A percentile compares a stretch with the other conserved stretches of the same genome.
These are phyloP conservation scores for Pestalotiopsis sp. DNA, from an alignment of 2,329 filamentous ascomycete species.

Conservation along the genomic window DNA sequence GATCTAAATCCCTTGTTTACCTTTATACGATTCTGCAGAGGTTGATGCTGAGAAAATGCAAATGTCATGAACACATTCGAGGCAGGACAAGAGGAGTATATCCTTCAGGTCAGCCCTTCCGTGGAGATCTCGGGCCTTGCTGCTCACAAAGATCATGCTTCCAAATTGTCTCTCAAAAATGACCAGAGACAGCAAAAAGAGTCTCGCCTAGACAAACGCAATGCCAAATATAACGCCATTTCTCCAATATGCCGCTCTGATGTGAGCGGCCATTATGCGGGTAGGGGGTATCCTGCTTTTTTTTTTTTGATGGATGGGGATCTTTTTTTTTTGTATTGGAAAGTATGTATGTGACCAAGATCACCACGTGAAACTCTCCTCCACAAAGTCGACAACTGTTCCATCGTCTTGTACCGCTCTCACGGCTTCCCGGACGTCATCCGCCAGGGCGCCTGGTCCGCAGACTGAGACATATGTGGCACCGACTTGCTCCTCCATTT, in stretches of 20 bases:
- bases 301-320: background rate
- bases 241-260: constrained; percentile 1
- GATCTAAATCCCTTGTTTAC: background rate
- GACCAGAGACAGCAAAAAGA: background rate
- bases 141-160: background rate
- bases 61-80: background rate
- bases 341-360: background rate
- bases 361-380: constrained; percentile 74
- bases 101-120: background rate
- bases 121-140: background rate
- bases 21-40: background rate
- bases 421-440: constrained; percentile 72
- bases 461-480: constrained; percentile 87
- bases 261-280: background rate
- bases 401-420: constrained; percentile 60
- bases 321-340: background rate
- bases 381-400: constrained; percentile 70
- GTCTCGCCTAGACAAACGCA: background rate
- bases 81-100: background rate
- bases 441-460: constrained; percentile 71
- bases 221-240: background rate
- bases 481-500: constrained; percentile 79
- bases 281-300: constrained; percentile 4
- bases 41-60: constrained; percentile 1
- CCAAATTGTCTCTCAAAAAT: background rate